phyloP scores from a whole-genome alignment of 2,329 filamentous ascomycete genomes.

The Penicillium thymicola region DNA sequence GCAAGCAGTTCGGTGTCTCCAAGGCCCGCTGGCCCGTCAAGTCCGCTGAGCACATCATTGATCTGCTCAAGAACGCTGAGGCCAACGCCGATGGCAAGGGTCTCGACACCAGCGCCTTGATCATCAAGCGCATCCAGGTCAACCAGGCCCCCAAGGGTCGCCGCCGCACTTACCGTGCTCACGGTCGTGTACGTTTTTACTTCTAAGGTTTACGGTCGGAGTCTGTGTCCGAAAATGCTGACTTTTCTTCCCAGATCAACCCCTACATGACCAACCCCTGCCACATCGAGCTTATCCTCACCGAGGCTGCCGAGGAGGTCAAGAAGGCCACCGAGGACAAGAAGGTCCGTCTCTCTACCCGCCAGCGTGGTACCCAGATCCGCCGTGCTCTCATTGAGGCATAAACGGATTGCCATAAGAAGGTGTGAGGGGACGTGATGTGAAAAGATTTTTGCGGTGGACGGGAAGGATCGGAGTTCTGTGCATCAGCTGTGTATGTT shows the following conservation, averaged over 20 bases:
- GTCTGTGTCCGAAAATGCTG: background rate
- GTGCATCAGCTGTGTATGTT: slow-evolving; percentile 27
- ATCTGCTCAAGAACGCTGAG: slow-evolving; percentile 96
- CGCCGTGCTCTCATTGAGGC: slow-evolving; percentile 60
- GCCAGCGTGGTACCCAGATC: slow-evolving; percentile 76
- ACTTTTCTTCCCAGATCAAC: slow-evolving; percentile 71
- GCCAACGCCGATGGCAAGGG: slow-evolving; percentile 96
- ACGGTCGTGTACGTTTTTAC: slow-evolving; percentile 86
- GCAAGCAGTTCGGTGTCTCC: slow-evolving; percentile 98
- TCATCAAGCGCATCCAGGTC: slow-evolving; percentile 99
- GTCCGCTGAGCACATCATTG: slow-evolving; percentile 96
- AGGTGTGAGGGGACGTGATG: slow-evolving; percentile 26
- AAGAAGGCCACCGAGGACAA: slow-evolving; percentile 71
- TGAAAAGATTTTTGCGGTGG: slow-evolving; percentile 29
- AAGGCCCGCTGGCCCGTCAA: slow-evolving; percentile 99
- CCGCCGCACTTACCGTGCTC: slow-evolving; percentile 98
- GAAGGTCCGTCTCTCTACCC: slow-evolving; percentile 73
- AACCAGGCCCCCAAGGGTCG: slow-evolving; percentile 99
- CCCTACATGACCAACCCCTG: slow-evolving; percentile 99
- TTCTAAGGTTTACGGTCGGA: background rate
- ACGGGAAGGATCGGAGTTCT: slow-evolving; percentile 38
- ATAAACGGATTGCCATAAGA: slow-evolving; percentile 39
- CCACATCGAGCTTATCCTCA: slow-evolving; percentile 99
- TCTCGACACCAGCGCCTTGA: slow-evolving; percentile 92
- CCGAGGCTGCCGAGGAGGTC: slow-evolving; percentile 93